phyloP scores from a whole-genome alignment of 768 basidiomycete genomes.

The Xerocomus brunneocitrinus region DNA sequence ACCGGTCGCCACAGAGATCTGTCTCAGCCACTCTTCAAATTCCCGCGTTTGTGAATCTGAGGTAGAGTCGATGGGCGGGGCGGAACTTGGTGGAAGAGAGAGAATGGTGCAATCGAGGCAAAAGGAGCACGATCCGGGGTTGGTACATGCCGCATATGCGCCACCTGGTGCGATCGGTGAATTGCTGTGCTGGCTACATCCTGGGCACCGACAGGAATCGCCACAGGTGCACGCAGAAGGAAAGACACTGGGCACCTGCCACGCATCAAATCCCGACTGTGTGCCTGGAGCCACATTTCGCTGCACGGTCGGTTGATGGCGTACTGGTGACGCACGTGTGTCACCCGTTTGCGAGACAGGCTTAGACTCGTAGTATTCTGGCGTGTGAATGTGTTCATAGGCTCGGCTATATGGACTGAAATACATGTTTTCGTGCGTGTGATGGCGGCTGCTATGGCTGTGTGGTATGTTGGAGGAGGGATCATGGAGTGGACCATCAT shows the following conservation, averaged over 20 bases:
- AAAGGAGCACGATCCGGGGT: constrained; percentile 38
- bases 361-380: constrained; percentile 31
- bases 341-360: constrained; percentile 10
- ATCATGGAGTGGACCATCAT: constrained; percentile 41
- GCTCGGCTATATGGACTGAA: constrained; percentile 70
- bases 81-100: constrained; percentile 40
- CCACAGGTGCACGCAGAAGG: constrained; percentile 61
- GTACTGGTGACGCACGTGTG: constrained; percentile 18
- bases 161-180: constrained; percentile 35
- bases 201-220: constrained; percentile 58
- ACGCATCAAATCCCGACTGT: constrained; percentile 21
- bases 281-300: constrained; percentile 28
- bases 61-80: constrained; percentile 40
- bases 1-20: constrained; percentile 32
- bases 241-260: constrained; percentile 27
- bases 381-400: constrained; percentile 46
- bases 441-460: constrained; percentile 40
- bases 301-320: constrained; percentile 20
- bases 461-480: constrained; percentile 45
- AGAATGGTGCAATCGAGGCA: constrained; percentile 66
- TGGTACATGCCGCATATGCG: constrained; percentile 34
- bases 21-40: constrained; percentile 63
- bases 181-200: constrained; percentile 54
- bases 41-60: constrained; percentile 41
- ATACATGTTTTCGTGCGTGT: constrained; percentile 45